A percentile compares a stretch with the other conserved stretches of the same genome.
These are phyloP conservation scores for Kodamaea kaohsiungensis DNA, from an alignment of 805 yeast species.

Conservation along the genomic window DNA sequence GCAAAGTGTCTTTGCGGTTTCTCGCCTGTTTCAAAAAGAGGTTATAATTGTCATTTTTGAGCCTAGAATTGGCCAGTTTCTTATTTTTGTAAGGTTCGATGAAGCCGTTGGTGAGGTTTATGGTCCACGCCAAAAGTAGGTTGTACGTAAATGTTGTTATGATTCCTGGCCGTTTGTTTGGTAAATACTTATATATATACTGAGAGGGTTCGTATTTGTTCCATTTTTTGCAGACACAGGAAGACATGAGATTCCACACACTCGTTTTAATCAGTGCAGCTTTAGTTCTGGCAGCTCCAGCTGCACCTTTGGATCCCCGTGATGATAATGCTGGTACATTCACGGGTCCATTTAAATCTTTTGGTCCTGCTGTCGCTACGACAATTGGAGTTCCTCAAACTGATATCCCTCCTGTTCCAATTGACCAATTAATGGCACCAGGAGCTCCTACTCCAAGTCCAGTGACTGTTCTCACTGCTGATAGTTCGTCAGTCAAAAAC, in stretches of 20 bases:
- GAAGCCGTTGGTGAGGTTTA: background rate
- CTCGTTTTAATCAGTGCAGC: constrained; percentile 5
- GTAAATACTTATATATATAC: background rate
- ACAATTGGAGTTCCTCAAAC: background rate
- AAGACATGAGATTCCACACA: constrained; percentile 1
- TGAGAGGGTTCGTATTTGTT: background rate
- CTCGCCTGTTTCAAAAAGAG: background rate
- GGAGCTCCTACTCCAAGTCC: background rate
- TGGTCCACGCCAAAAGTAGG: background rate
- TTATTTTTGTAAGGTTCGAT: background rate
- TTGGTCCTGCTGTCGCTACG: background rate
- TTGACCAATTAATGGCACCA: background rate
- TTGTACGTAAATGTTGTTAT: background rate
- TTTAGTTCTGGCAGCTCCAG: constrained; percentile 9
- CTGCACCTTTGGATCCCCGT: background rate
- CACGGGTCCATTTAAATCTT: background rate
- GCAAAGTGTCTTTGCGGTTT: background rate
- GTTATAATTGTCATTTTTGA: background rate
- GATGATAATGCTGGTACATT: background rate
- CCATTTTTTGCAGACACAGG: background rate
- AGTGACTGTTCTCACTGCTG: background rate
- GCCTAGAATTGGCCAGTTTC: background rate
- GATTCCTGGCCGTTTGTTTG: background rate
- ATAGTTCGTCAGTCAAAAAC: background rate
- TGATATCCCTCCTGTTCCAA: background rate